Base-by-base conservation (phyloP, 148 eudicot species). In the Heliamphora exappendiculata region DNA sequence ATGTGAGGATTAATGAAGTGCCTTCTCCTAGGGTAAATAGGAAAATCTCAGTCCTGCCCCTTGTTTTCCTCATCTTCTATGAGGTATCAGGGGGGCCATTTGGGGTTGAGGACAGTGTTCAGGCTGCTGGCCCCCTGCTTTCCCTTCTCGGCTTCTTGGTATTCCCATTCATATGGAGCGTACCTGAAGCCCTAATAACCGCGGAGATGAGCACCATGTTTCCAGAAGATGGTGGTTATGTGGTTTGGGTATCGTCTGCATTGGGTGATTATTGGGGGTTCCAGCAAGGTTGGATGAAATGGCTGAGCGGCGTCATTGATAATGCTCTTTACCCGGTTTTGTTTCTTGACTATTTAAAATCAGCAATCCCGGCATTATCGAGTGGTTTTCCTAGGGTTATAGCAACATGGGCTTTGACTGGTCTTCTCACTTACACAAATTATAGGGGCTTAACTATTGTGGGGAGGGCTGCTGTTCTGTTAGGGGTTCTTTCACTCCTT, bases 141-240 rank as follows among this genome's bases (percentile, higher is more conserved):
- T 73, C 81, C 57, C 76, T 79, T 34, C 44, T 73, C 2, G 81
- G 81, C 36, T 79, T 79, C 64, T 44, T 79, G 71, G 67, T 74
- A 29, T 79, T 79, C 34, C 81, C 81, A 2, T 33, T 79, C 16
- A 67, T 79, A 64, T 79, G 81, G 81, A 79, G 81, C 57, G 50
- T 79, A 3, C 81, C 81, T 0, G 81, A 79, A 79, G 81, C 81
- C 44, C 67, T 79, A 13, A 74, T 79, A 12, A 79, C 81, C 0
- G 81, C 81, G 0, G 81, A 79, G 62, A 79, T 79, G 81, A 78
- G 81, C n/a, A 79, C 81, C 59, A 79, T 79, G 81, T 79, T 79
- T 62, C 81, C 81, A 5, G 81, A 79, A 51, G 73, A 79, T 67
- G 76, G 81, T 26, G 81, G 81, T n/a, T 79, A 79, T 39, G 81